These are phyloP conservation scores for Simplicillium aogashimaense DNA, from an alignment of 2,329 filamentous ascomycete genomes.

Conservation along the genomic window DNA sequence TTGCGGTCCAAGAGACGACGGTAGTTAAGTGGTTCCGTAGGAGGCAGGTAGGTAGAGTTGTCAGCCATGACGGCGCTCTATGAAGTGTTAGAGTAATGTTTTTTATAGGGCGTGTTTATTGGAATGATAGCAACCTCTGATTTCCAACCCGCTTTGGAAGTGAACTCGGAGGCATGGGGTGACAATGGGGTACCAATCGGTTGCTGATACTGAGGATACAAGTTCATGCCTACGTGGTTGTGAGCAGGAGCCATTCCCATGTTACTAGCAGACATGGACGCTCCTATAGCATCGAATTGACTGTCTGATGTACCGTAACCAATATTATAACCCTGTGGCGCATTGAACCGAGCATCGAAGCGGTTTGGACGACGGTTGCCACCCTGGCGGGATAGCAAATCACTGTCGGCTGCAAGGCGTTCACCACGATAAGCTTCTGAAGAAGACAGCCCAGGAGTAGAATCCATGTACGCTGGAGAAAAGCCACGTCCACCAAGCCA, in stretches of 20 bases:
- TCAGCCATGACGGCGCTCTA: conserved; percentile 38
- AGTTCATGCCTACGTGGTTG: conserved; percentile 26
- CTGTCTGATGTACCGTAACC: conserved; percentile 22
- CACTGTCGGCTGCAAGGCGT: conserved; percentile 37
- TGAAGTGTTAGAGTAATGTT: conserved; percentile 9
- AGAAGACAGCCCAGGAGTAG: conserved; percentile 19
- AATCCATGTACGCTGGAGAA: conserved; percentile 30
- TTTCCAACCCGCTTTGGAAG: conserved; percentile 46
- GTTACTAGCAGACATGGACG: conserved; percentile 21
- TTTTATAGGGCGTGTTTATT: conserved; percentile 6
- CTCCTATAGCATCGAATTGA: conserved; percentile 26
- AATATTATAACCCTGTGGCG: conserved; percentile 21
- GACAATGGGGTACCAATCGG: conserved; percentile 57
- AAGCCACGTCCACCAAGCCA: conserved; percentile 36
- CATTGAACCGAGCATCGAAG: conserved; percentile 33
- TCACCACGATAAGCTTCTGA: conserved; percentile 34
- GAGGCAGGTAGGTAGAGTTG: conserved; percentile 69
- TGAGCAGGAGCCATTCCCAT: conserved; percentile 23
- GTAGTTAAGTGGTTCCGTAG: conserved; percentile 91
- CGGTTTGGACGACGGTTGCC: conserved; percentile 34
- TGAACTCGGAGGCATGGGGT: conserved; percentile 67
- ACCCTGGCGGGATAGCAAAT: conserved; percentile 32
- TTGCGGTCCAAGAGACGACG: conserved; percentile 90
- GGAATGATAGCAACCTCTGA: conserved; percentile 32
- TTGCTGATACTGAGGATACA: conserved; percentile 41